Percentiles rank a stretch among this genome's conserved stretches.
phyloP scores from a whole-genome alignment of 202 grass and related monocot genomes.

The Zoysia matrella region DNA sequence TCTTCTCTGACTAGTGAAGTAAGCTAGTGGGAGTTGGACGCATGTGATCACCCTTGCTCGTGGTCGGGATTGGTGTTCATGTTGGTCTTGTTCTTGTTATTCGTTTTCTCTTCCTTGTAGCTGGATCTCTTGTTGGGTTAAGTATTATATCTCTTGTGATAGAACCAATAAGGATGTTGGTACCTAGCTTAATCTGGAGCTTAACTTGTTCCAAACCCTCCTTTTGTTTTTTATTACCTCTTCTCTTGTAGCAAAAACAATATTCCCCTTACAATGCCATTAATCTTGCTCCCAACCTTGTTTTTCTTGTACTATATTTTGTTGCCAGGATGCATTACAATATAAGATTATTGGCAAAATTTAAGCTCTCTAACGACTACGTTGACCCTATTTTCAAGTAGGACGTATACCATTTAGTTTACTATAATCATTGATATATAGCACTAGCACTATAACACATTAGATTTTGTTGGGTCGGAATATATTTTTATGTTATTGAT shows the following conservation, averaged over 20 bases:
- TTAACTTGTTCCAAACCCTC: conserved; percentile 21
- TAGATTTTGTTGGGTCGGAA: no score
- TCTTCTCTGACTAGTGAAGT: conserved; percentile 50
- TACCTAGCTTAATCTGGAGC: conserved; percentile 38
- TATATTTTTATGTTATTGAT: no score
- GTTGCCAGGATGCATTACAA: no score
- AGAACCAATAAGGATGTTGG: conserved; percentile 56
- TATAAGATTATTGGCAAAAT: no score
- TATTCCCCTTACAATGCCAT: conserved; percentile 41
- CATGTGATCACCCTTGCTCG: conserved; percentile 49
- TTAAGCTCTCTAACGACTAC: no score
- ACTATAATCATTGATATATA: no score
- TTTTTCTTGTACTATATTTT: neutral
- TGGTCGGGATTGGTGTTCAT: conserved; percentile 35
- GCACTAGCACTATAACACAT: no score
- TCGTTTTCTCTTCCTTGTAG: conserved; percentile 50
- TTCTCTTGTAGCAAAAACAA: conserved; percentile 36
- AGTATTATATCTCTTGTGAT: conserved; percentile 53
- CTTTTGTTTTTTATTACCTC: neutral
- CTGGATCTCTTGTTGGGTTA: conserved; percentile 59
- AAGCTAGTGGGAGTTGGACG: conserved; percentile 52
- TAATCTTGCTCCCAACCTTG: conserved; percentile 42
- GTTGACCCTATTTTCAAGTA: no score
- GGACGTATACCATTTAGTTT: no score
- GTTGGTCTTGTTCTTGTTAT: conserved; percentile 36